These are phyloP conservation scores for Mycena maculata DNA, from an alignment of 768 basidiomycete species.

Conservation along the genomic window DNA sequence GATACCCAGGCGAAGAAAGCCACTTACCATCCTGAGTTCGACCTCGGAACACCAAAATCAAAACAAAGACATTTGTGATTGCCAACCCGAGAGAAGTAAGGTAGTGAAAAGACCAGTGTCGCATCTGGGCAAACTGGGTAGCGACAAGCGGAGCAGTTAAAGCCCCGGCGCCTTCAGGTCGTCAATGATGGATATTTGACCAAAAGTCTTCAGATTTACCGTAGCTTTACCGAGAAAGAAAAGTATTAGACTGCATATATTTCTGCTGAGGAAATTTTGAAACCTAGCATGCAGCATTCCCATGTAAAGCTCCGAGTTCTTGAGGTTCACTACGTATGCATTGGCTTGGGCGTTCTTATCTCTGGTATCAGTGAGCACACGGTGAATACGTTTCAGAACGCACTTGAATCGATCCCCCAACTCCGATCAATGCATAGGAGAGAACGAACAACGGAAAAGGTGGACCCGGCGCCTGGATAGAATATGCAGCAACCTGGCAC, in stretches of 20 bases:
- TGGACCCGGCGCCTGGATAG: slow-evolving; percentile 57
- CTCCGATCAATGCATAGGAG: slow-evolving; percentile 58
- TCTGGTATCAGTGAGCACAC: background rate
- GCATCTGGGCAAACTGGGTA: slow-evolving; percentile 68
- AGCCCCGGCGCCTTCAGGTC: slow-evolving; percentile 54
- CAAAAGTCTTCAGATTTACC: slow-evolving; percentile 45
- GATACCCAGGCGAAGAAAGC: background rate
- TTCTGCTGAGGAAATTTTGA: background rate
- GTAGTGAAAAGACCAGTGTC: slow-evolving; percentile 73
- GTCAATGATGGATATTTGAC: background rate
- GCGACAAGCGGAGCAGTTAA: slow-evolving; percentile 69
- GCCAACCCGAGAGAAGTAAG: slow-evolving; percentile 67
- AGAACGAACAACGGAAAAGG: slow-evolving; percentile 65
- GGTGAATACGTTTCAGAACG: background rate
- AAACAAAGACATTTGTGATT: slow-evolving; percentile 45
- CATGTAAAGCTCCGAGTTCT: slow-evolving; percentile 60
- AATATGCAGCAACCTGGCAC: slow-evolving; percentile 57
- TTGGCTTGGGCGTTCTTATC: slow-evolving; percentile 65
- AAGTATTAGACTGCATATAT: background rate
- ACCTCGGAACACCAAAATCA: slow-evolving; percentile 43
- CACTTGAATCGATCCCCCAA: slow-evolving; percentile 62
- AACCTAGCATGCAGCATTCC: slow-evolving; percentile 59
- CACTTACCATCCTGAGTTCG: slow-evolving; percentile 44
- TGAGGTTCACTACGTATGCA: slow-evolving; percentile 60
- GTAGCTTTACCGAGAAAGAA: slow-evolving; percentile 48